A percentile compares a stretch with the other conserved stretches of the same genome.
These are phyloP conservation scores for Leptoxyphium fumago DNA, from an alignment of 2,329 filamentous ascomycete genomes.

Conservation along the genomic window DNA sequence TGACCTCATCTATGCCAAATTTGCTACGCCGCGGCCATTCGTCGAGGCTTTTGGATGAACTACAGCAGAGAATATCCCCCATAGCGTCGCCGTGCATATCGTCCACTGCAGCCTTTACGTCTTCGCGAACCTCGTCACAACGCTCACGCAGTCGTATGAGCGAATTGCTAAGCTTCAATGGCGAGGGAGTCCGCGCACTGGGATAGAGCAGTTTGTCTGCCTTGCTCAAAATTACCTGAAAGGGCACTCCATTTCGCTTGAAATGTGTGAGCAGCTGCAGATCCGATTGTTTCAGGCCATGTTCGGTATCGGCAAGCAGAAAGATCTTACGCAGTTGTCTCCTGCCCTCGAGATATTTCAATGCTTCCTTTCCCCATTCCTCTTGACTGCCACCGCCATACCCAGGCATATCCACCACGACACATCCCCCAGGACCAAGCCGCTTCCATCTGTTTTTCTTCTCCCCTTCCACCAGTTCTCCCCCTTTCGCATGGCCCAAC, in stretches of 20 bases:
- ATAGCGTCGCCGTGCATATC: constrained; percentile 28
- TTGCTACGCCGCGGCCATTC: constrained; percentile 36
- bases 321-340: constrained; percentile 51
- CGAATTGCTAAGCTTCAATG: constrained; percentile 14
- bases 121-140: constrained; percentile 25
- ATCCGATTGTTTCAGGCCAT: constrained; percentile 50
- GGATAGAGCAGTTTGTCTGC: constrained; percentile 40
- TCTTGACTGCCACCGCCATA: constrained; percentile 48
- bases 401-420: constrained; percentile 57
- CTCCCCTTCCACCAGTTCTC: constrained; percentile 9
- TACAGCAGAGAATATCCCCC: constrained; percentile 47
- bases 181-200: constrained; percentile 11
- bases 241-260: constrained; percentile 40
- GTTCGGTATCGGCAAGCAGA: constrained; percentile 47
- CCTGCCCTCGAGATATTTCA: constrained; percentile 50
- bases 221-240: constrained; percentile 54
- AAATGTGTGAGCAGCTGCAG: constrained; percentile 41
- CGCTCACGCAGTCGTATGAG: constrained; percentile 22
- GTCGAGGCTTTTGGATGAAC: constrained; percentile 34
- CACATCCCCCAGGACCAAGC: constrained; percentile 29
- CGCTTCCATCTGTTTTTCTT: constrained; percentile 24
- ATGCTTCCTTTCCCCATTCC: constrained; percentile 51
- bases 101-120: constrained; percentile 26
- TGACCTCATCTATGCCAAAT: constrained; percentile 46
- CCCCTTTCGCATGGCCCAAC: constrained; percentile 4